Evolutionary conservation across 805 yeast species (phyloP).

Genomic region (Candida alai): DNA sequence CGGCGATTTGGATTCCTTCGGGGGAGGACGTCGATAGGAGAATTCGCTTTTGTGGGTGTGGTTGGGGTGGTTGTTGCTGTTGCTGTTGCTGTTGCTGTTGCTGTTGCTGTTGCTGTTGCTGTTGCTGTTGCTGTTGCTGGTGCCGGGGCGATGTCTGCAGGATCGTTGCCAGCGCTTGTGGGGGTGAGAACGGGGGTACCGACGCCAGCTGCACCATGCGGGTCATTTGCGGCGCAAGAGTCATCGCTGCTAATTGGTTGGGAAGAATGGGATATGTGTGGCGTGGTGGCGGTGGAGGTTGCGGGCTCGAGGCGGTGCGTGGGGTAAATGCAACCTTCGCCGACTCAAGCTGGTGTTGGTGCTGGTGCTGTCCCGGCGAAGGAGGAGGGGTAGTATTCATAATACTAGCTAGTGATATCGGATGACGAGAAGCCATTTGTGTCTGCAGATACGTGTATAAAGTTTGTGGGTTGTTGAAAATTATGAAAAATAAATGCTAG

Average conservation of each 20-base stretch:
- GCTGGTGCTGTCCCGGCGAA: neutral
- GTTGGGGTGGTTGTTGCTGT: slow-evolving; percentile 1
- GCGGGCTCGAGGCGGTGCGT: too few relatives aligned
- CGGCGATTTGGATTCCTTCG: slow-evolving; percentile 83
- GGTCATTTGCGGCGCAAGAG: neutral
- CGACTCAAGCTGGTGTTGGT: neutral
- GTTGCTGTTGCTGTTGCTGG: neutral
- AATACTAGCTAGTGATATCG: slow-evolving; percentile 3
- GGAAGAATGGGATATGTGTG: neutral
- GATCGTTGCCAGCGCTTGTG: too few relatives aligned
- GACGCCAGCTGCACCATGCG: slow-evolving; percentile 1
- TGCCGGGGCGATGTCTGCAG: too few relatives aligned
- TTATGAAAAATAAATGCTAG: neutral
- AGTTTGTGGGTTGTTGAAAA: slow-evolving; percentile 1
- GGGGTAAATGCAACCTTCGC: too few relatives aligned
- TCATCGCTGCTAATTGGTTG: neutral
- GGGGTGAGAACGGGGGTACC: slow-evolving; percentile 1
- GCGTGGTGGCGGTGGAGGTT: neutral
- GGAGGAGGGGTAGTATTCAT: neutral
- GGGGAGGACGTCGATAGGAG: slow-evolving; percentile 75
- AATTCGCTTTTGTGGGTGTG: slow-evolving; percentile 5
- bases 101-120: neutral
- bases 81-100: neutral
- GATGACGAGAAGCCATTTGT: neutral
- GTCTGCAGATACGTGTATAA: neutral